Evolutionary conservation across 23 red algal genomes (phyloP).

Genomic region (Gracilaria caudata): DNA sequence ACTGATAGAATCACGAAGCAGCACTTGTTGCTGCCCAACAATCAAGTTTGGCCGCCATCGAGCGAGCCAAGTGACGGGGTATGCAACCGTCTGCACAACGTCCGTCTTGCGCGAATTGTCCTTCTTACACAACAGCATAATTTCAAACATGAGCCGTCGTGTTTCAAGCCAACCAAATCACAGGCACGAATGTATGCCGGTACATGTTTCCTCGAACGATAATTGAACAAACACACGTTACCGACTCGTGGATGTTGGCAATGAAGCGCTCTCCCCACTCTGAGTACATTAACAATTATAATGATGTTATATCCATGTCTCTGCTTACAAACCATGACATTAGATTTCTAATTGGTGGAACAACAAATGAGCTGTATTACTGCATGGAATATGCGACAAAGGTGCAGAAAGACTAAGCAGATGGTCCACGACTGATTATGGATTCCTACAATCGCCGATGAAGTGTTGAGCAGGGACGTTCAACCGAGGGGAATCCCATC

Average conservation of each 20-base stretch:
- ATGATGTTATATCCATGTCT: not conserved
- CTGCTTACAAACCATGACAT: not conserved
- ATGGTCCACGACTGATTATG: not conserved
- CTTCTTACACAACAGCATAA: slow-evolving; percentile 3
- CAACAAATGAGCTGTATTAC: not conserved
- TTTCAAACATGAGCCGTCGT: not conserved
- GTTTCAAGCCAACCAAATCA: not conserved
- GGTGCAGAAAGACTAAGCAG: not conserved
- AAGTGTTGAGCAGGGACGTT: too few species aligned
- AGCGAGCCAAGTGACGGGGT: not conserved
- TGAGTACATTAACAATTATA: not conserved
- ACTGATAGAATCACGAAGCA: not conserved
- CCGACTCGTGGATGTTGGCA: too few species aligned
- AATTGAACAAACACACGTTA: not conserved
- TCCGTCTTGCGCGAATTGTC: not conserved
- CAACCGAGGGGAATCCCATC: not conserved
- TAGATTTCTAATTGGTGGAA: not conserved
- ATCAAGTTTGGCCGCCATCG: not conserved
- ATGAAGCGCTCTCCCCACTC: too few species aligned
- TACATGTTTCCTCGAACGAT: not conserved
- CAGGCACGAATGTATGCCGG: not conserved
- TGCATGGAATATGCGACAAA: not conserved
- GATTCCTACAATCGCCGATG: not conserved
- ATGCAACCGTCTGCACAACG: not conserved
- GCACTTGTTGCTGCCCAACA: not conserved